Base-by-base conservation (phyloP, 768 basidiomycete genomes). In the Neoboletus brunneissimus region DNA sequence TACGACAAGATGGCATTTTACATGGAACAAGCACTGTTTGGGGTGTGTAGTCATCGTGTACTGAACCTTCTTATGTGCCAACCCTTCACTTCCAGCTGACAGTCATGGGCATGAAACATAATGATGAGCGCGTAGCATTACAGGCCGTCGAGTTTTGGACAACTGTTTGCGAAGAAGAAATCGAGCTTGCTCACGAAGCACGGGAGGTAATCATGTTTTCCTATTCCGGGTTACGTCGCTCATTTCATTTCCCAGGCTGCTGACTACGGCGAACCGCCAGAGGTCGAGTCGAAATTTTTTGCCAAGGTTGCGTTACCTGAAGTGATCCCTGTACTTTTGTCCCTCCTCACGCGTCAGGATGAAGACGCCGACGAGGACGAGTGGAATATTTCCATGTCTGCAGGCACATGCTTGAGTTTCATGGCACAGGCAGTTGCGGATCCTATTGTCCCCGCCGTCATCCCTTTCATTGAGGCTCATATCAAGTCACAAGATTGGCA, bases 131-230 rank as follows among this genome's bases (percentile, higher is more conserved):
- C 8, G 95, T 99, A 37, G 93, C 94, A 0, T 74, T 98, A 29
- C 97, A 99, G 72, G 97, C 97, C 23, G 88, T 99, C 51, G 97
- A 99, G 69, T 99, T 99, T 74, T 99, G 97, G 97, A 95, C 95
- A 5, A 98, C 96, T 9, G 96, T 98, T 2, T 98, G 94, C 67
- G 96, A 99, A 70, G 93, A 97, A 71, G 97, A 99, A 72, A 86
- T 94, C 23, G 95, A 98, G 55, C 78, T 98, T 47, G 87, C 89
- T 20, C 81, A 93, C 62, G 95, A 98, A 68, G 91, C 91, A 2
- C 88, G 91, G 59, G 96, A 98, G 79, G 93, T 92, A 67, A 53
- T 78, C 68, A 2, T 12, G 27, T 23, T 46, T 23, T 45, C 44
- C 27, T 31, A 3, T 41, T 52, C 3, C 13, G 5, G 22, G 10